A percentile compares a stretch with the other conserved stretches of the same genome.
Evolutionary conservation across 345 rosid species (phyloP).

Genomic region (Nasturtium officinale): DNA sequence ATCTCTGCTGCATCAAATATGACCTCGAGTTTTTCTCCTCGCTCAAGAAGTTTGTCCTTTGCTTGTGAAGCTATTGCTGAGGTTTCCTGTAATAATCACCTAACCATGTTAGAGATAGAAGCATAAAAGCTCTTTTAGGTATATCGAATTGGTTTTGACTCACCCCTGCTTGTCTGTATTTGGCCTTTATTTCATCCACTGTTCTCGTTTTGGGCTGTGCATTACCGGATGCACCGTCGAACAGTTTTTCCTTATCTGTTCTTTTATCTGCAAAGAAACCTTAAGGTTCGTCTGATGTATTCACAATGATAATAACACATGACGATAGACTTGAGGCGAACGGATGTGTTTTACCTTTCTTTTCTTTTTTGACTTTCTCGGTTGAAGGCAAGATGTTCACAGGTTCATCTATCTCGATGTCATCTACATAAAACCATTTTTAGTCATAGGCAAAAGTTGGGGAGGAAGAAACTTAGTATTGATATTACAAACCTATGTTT

Average conservation of each 20-base stretch:
- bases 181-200: constrained; percentile 81
- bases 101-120: constrained; percentile 34
- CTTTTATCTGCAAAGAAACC: constrained; percentile 52
- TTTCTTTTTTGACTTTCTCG: constrained; percentile 47
- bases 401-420: constrained; percentile 66
- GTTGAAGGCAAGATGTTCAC: constrained; percentile 44
- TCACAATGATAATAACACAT: constrained; percentile 4
- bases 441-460: constrained; percentile 26
- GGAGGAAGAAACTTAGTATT: constrained; percentile 22
- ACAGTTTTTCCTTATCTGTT: constrained; percentile 61
- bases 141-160: constrained; percentile 20
- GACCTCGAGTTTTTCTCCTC: constrained; percentile 85
- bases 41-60: constrained; percentile 72
- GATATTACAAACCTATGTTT: constrained; percentile 62
- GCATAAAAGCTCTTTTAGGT: neutral
- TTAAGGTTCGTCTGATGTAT: constrained; percentile 7
- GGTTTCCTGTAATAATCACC: constrained; percentile 56
- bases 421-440: constrained; percentile 56
- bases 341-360: constrained; percentile 45
- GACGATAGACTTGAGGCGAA: neutral
- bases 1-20: neutral
- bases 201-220: constrained; percentile 68
- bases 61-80: constrained; percentile 72
- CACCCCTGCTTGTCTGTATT: constrained; percentile 72
- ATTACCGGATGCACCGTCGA: constrained; percentile 64